Evolutionary conservation across 2,329 filamentous ascomycete species (phyloP).

Genomic region (Hypocreales sp.): DNA sequence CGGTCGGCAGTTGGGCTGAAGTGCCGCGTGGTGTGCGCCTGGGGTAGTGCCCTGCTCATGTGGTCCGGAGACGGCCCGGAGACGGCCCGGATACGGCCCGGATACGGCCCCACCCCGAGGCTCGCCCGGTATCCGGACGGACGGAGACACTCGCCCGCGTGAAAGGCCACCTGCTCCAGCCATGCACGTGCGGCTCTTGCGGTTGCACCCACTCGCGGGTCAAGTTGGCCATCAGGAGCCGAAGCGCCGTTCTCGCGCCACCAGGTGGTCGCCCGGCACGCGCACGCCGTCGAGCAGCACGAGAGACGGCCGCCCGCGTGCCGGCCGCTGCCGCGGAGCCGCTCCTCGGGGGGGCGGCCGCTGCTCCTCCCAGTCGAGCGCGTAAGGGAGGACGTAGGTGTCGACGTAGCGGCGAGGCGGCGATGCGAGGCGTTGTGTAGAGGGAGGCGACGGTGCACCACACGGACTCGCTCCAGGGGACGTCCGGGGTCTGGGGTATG

Average conservation of each 20-base stretch:
- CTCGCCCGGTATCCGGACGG: no score
- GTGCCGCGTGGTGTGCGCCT: no score
- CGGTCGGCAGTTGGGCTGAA: no score
- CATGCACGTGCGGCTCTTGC: slow-evolving; percentile 42
- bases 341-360: slow-evolving; percentile 31
- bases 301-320: slow-evolving; percentile 45
- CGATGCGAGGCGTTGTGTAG: slow-evolving; percentile 47
- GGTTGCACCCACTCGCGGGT: slow-evolving; percentile 43
- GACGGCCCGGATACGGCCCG: no score
- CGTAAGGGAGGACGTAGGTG: slow-evolving; percentile 37
- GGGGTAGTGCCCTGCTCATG: no score
- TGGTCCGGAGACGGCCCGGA: no score
- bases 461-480: slow-evolving; percentile 12
- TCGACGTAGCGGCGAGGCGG: slow-evolving; percentile 45
- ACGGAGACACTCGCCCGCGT: no score
- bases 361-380: slow-evolving; percentile 49
- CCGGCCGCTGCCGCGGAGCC: slow-evolving; percentile 50
- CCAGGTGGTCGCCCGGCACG: slow-evolving; percentile 24
- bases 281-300: slow-evolving; percentile 38
- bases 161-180: slow-evolving; percentile 44
- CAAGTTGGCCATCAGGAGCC: slow-evolving; percentile 40
- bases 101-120: no score
- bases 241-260: slow-evolving; percentile 42
- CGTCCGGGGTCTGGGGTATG: slow-evolving; percentile 8
- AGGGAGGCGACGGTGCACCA: slow-evolving; percentile 21